A percentile compares a stretch with the other conserved stretches of the same genome.
Evolutionary conservation across 768 basidiomycete genomes (phyloP).

Genomic region (Hericium rajendrae): DNA sequence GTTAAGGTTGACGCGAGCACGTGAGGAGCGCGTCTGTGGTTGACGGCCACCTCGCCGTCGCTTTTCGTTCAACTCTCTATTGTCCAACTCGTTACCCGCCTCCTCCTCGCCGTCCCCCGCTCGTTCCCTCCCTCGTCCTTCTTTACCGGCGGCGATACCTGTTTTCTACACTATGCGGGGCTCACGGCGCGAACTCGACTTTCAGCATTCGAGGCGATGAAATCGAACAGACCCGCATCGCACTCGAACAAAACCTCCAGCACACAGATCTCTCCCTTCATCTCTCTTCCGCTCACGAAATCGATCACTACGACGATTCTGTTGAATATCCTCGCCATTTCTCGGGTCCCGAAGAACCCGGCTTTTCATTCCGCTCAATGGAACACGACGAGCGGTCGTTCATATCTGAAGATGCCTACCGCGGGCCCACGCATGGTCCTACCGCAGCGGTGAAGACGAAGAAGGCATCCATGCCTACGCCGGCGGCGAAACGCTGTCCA

Average conservation of each 20-base stretch:
- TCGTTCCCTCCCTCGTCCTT: not conserved
- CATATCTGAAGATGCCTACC: constrained; percentile 37
- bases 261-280: constrained; percentile 64
- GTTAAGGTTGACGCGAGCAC: not conserved
- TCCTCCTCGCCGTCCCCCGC: not conserved
- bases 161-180: not conserved
- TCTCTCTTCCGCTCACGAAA: constrained; percentile 39
- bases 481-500: constrained; percentile 64
- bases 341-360: constrained; percentile 40
- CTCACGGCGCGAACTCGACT: constrained; percentile 22
- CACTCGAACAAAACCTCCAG: constrained; percentile 71
- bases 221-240: constrained; percentile 66
- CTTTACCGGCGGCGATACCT: not conserved
- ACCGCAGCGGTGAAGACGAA: constrained; percentile 44
- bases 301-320: constrained; percentile 25
- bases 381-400: constrained; percentile 47
- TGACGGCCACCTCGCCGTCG: not conserved
- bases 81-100: not conserved
- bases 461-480: constrained; percentile 56
- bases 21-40: not conserved
- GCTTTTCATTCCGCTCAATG: constrained; percentile 52
- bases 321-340: constrained; percentile 69
- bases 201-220: constrained; percentile 62
- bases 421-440: constrained; percentile 28
- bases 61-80: not conserved